Percentiles rank a stretch among this genome's conserved stretches.
Evolutionary conservation across 176 grass and related monocot species (phyloP).

Genomic region (Musa beccarii): DNA sequence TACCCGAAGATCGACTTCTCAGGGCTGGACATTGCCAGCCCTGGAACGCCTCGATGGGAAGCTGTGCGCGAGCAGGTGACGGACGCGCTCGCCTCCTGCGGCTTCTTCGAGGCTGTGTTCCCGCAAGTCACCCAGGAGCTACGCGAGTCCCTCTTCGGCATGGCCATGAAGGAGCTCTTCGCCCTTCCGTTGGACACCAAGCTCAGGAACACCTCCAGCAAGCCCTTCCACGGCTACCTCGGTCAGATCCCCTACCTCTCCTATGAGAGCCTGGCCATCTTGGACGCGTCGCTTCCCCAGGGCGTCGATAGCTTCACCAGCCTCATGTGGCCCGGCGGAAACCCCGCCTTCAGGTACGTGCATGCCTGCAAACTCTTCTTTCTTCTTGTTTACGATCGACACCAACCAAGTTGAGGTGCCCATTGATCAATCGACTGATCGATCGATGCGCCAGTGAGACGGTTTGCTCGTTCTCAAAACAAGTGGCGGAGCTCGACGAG

Average conservation of each 20-base stretch:
- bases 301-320: conserved; percentile 27
- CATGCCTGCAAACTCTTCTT: background rate
- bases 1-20: conserved; percentile 9
- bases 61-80: background rate
- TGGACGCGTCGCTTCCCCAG: background rate
- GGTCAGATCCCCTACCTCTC: background rate
- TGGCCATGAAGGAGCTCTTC: background rate
- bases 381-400: background rate
- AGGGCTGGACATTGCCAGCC: background rate
- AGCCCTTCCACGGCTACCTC: conserved; percentile 1
- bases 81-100: background rate
- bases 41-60: background rate
- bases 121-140: background rate
- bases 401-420: background rate
- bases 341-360: conserved; percentile 35
- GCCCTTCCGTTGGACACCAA: background rate
- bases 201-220: background rate
- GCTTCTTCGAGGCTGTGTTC: background rate
- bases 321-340: conserved; percentile 38
- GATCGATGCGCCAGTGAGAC: conserved; percentile 2
- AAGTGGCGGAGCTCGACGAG: conserved; percentile 12
- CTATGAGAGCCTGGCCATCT: conserved; percentile 15
- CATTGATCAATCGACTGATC: background rate
- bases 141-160: background rate
- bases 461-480: conserved; percentile 6